These are phyloP conservation scores for Eutrema yunnanense DNA, from an alignment of 345 rosid genomes.

Conservation along the genomic window DNA sequence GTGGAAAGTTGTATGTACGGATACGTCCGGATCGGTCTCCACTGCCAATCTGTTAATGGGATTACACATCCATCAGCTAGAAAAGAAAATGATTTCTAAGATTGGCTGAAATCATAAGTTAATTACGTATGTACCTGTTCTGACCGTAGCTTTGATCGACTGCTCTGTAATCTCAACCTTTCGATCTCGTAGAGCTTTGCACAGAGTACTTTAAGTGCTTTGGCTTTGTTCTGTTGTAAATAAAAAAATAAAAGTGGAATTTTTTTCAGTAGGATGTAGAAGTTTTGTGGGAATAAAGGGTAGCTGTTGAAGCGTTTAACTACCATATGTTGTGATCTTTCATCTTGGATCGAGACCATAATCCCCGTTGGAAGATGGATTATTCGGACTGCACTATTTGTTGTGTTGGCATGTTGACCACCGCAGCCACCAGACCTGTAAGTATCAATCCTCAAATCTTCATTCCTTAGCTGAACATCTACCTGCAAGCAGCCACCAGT, in stretches of 20 bases:
- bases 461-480: constrained; percentile 86
- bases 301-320: neutral
- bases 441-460: constrained; percentile 87
- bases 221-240: constrained; percentile 67
- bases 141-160: constrained; percentile 71
- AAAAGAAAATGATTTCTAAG: neutral
- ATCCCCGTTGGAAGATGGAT: constrained; percentile 78
- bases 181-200: constrained; percentile 93
- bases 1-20: constrained; percentile 91
- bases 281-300: neutral
- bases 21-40: constrained; percentile 93
- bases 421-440: constrained; percentile 91
- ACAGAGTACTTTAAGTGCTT: constrained; percentile 83
- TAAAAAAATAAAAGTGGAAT: neutral
- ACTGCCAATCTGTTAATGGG: constrained; percentile 65
- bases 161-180: constrained; percentile 64
- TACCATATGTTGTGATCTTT: constrained; percentile 98
- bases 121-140: constrained; percentile 54
- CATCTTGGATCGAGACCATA: constrained; percentile 86
- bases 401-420: constrained; percentile 90
- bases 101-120: constrained; percentile 4
- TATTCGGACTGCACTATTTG: constrained; percentile 90
- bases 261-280: neutral
- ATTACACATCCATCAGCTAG: neutral
- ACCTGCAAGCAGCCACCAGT: constrained; percentile 43